phyloP scores from a whole-genome alignment of 2,329 filamentous ascomycete species.

The Cercospora canescens region DNA sequence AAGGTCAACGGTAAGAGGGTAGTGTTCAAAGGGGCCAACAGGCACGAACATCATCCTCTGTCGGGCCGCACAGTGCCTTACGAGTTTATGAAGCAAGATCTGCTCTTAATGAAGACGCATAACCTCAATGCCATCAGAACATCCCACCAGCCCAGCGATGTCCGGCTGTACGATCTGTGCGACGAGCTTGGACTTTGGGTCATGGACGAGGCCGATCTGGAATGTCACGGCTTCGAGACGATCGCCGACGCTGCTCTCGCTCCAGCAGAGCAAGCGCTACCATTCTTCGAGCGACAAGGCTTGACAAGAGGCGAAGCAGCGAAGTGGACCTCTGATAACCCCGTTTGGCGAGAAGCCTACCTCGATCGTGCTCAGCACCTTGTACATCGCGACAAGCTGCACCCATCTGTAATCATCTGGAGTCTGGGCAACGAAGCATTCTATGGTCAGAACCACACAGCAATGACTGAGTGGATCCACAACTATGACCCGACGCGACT shows the following conservation, averaged over 20 bases:
- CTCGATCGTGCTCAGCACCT: slow-evolving; percentile 66
- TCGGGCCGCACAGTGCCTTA: slow-evolving; percentile 64
- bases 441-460: slow-evolving; percentile 66
- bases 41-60: slow-evolving; percentile 69
- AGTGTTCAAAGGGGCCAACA: slow-evolving; percentile 64
- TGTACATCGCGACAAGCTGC: slow-evolving; percentile 69
- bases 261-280: slow-evolving; percentile 56
- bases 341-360: slow-evolving; percentile 63
- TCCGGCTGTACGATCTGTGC: slow-evolving; percentile 59
- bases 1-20: slow-evolving; percentile 64
- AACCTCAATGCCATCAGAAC: slow-evolving; percentile 71
- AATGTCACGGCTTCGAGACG: slow-evolving; percentile 48
- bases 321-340: slow-evolving; percentile 62
- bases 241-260: slow-evolving; percentile 31
- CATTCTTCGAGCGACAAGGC: slow-evolving; percentile 48
- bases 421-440: slow-evolving; percentile 73
- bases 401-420: slow-evolving; percentile 71
- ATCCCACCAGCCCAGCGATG: slow-evolving; percentile 68
- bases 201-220: slow-evolving; percentile 56
- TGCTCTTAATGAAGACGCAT: slow-evolving; percentile 68
- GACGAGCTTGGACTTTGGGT: slow-evolving; percentile 69
- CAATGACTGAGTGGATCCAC: slow-evolving; percentile 66
- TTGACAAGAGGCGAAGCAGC: slow-evolving; percentile 57
- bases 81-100: slow-evolving; percentile 61
- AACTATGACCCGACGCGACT: slow-evolving; percentile 58